Evolutionary conservation across 768 basidiomycete species (phyloP).

Genomic region (Multifurca ochricompacta): DNA sequence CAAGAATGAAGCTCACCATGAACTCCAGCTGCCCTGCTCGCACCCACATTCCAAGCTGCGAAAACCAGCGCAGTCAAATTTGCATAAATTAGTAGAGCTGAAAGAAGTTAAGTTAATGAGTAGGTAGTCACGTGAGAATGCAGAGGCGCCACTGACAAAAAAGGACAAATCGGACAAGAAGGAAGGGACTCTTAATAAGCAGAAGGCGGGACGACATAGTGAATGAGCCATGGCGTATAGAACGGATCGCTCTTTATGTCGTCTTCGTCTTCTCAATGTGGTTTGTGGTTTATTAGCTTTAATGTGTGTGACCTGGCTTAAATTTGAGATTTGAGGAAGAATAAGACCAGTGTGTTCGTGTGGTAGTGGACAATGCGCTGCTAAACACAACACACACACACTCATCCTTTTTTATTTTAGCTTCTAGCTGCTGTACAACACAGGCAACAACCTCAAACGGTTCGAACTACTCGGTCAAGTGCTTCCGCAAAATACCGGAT

Average conservation of each 20-base stretch:
- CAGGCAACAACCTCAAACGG: constrained; percentile 21
- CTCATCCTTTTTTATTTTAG: background rate
- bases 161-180: constrained; percentile 47
- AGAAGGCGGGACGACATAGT: constrained; percentile 5
- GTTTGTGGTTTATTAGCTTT: too few relatives aligned
- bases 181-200: constrained; percentile 43
- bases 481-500: constrained; percentile 65
- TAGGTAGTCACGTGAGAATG: constrained; percentile 17
- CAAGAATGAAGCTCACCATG: background rate
- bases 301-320: too few relatives aligned
- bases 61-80: constrained; percentile 13
- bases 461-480: constrained; percentile 61
- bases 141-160: constrained; percentile 35
- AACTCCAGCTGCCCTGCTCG: constrained; percentile 10
- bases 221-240: background rate
- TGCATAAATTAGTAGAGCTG: constrained; percentile 39
- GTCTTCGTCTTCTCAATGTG: too few relatives aligned
- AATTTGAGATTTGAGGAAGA: background rate
- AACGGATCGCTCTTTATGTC: constrained; percentile 3
- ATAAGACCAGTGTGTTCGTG: background rate
- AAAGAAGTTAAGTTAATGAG: constrained; percentile 34
- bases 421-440: background rate
- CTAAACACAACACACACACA: background rate
- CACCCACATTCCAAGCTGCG: constrained; percentile 16
- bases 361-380: constrained; percentile 11